Base-by-base conservation (phyloP, 2,329 filamentous ascomycete species). In the Alternaria novae-zelandiae region DNA sequence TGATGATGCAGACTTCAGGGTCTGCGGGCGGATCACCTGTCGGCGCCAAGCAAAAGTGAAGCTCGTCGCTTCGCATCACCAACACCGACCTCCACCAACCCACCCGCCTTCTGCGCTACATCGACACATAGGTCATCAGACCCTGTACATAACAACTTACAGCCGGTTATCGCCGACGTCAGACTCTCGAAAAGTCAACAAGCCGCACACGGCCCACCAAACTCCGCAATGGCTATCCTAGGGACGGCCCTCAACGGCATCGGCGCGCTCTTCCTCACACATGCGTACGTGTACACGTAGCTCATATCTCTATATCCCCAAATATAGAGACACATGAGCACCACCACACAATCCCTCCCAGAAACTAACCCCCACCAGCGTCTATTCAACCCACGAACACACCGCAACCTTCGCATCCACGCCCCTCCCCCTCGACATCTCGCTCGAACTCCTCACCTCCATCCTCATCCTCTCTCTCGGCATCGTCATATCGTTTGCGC, bases 371-470 rank as follows among this genome's bases (percentile, higher is more conserved):
- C 26, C 43, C 45, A 49, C 12, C 78, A 99, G 96, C 68, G 96
- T 94, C 82, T 99, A 98, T 82, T 99, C 96, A 55, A 94, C 94
- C 50, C 92, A 97, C 81, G 96, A 99, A 83, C 92, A 97, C 82
- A 91, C 93, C 7, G 86, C 89, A 21, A 87, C 97, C 54, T 88
- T 90, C 85, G 81, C 61, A 67, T 78, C 68, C 61, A 70, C 86
- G 15, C 73, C 74, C 13, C 86, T 98, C 2, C 95, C 96, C 0
- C 82, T 92, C 65, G 96, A 99, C 76, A 96, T 99, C 73, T 88
- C 89, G 41, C 86, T 97, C 71, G 96, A 99, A 82, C 94, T 94
- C 1, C 84, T 98, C 15, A 79, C 91, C 46, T 92, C 94, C 2
- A 90, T 96, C 6, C 80, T 96, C 23, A 78, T 94, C n/a, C 86